A percentile compares a stretch with the other conserved stretches of the same genome.
Evolutionary conservation across 148 eudicot genomes (phyloP).

Genomic region (Heliosperma pusillum): DNA sequence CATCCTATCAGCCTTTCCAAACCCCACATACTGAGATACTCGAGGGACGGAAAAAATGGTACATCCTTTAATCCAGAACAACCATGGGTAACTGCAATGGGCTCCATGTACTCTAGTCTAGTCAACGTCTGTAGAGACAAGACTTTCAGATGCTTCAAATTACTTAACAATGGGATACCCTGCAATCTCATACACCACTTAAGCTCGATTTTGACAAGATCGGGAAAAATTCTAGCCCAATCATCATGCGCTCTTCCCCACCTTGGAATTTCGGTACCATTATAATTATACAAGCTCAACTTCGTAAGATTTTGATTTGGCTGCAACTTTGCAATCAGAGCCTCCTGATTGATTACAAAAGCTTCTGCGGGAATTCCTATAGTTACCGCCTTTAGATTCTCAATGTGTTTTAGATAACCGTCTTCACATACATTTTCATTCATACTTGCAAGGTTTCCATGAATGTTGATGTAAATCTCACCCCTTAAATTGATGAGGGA

Average conservation of each 20-base stretch:
- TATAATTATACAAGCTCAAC: not conserved
- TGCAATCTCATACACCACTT: not conserved
- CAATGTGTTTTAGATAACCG: not conserved
- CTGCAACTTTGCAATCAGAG: constrained; percentile 11
- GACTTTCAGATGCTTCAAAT: constrained; percentile 2
- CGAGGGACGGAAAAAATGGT: constrained; percentile 22
- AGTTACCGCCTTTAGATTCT: not conserved
- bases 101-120: constrained; percentile 19
- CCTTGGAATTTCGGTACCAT: constrained; percentile 7
- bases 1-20: constrained; percentile 19
- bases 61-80: not conserved
- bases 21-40: not conserved
- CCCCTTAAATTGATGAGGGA: not conserved
- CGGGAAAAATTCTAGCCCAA: constrained; percentile 10
- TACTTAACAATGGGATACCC: too few species aligned
- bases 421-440: not conserved
- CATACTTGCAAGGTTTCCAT: not conserved
- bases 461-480: not conserved
- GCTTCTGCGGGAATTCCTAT: not conserved
- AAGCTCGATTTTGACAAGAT: constrained; percentile 12
- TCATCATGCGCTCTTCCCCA: constrained; percentile 19
- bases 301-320: constrained; percentile 17
- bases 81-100: too few species aligned
- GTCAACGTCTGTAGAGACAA: not conserved
- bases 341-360: not conserved